Evolutionary conservation across 345 rosid species (phyloP), one percentile per base, ranked within the genome.

Genomic region (Acer saccharum): DNA sequence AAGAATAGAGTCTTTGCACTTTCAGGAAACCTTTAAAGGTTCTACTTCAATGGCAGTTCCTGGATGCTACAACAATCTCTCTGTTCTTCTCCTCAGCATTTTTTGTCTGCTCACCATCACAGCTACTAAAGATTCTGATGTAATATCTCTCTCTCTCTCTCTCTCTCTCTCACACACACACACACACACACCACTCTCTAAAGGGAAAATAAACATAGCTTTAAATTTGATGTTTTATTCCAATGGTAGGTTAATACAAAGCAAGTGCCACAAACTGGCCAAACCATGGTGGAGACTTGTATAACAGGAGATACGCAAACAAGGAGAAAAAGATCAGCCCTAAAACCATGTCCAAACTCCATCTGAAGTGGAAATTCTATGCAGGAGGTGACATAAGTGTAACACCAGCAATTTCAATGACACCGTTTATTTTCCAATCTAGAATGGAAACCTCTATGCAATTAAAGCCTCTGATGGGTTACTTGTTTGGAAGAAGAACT

Each of bases 401-500:
- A 65, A 83, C 86, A 10, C 83, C 83, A 14, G 78, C 84, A 35
- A 78, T 76, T 52, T 41, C 54, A 10, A 81, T 6, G 76, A 71
- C 12, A 69, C 72, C 58, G 48, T 84, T 61, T 84, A 81, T 65
- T 84, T 84, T 41, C 82, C 87, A 17, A 74, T 78, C 78, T 81
- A 82, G 87, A 79, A 84, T 69, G 78, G 84, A 1, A 25, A 81
- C 70, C 7, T 84, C 5, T 68, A 81, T 27, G 84, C 87, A 0
- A 78, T 84, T 0, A 65, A 76, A 23, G 80, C 80, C 3, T 23
- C 58, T 11, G 80, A 84, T 63, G 84, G 84, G 1, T 54, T 78
- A 23, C 80, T 76, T 3, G 27, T 76, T 23, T 84, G 82, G 87
- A 69, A 81, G 69, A 39, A 76, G 46, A 68, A 57, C 35, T 46